phyloP scores from a whole-genome alignment of 306 rosid species.

The Cyamopsis tetragonoloba region DNA sequence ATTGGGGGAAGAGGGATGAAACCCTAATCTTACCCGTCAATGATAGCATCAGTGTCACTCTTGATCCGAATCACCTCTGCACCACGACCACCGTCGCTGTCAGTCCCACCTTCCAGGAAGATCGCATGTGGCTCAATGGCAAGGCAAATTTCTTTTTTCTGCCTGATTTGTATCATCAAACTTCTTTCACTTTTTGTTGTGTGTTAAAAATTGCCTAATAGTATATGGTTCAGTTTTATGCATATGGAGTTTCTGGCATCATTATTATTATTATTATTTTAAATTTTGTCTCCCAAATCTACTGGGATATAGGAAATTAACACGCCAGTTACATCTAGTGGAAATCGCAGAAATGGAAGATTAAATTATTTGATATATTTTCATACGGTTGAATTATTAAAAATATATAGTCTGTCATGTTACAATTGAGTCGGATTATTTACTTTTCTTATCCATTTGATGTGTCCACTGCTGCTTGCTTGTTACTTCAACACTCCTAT shows the following conservation, averaged over 20 bases:
- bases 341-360: not conserved
- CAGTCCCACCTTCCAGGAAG: slow-evolving; percentile 71
- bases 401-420: not conserved
- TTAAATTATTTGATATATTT: not conserved
- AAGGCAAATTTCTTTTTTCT: slow-evolving; percentile 43
- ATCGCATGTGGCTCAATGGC: slow-evolving; percentile 97
- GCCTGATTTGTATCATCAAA: not conserved
- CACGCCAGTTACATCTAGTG: not conserved
- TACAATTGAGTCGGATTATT: not conserved
- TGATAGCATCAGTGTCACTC: slow-evolving; percentile 94
- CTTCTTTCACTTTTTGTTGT: not conserved
- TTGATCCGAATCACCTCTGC: slow-evolving; percentile 88
- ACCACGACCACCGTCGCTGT: slow-evolving; percentile 96
- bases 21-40: slow-evolving; percentile 79
- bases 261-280: not conserved
- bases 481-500: slow-evolving; percentile 13
- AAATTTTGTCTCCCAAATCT: not conserved
- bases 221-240: not conserved
- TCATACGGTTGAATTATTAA: not conserved
- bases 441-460: not conserved
- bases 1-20: slow-evolving; percentile 98
- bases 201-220: not conserved
- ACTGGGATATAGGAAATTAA: not conserved
- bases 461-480: not conserved
- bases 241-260: too few species aligned